phyloP scores from a whole-genome alignment of 2,329 filamentous ascomycete genomes.

The Saccharata proteae region DNA sequence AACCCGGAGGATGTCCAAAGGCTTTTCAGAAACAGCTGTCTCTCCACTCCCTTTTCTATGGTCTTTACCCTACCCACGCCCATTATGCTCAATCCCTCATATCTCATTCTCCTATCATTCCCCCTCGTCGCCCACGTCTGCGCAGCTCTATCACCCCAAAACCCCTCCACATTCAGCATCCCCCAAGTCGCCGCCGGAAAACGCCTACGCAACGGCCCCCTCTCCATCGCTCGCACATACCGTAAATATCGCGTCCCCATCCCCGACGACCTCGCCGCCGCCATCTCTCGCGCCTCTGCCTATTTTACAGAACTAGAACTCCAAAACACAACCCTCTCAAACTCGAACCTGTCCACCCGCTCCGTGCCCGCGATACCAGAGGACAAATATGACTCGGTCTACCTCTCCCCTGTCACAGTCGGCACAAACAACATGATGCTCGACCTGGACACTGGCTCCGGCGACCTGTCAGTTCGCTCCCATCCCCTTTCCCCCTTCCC shows the following conservation, averaged over 20 bases:
- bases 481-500: slow-evolving; percentile 38
- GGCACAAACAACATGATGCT: slow-evolving; percentile 52
- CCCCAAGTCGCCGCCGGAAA: slow-evolving; percentile 18
- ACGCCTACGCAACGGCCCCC: slow-evolving; percentile 25
- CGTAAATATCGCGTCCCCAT: slow-evolving; percentile 24
- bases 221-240: slow-evolving; percentile 26
- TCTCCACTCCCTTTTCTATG: too few relatives aligned
- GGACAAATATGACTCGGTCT: slow-evolving; percentile 19
- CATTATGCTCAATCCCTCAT: too few relatives aligned
- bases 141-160: too few relatives aligned
- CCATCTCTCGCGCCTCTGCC: too few relatives aligned
- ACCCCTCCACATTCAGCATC: slow-evolving; percentile 10
- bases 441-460: slow-evolving; percentile 59
- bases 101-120: too few relatives aligned
- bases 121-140: too few relatives aligned
- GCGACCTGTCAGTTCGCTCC: slow-evolving; percentile 56
- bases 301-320: slow-evolving; percentile 14
- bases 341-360: too few relatives aligned
- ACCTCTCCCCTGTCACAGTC: slow-evolving; percentile 45
- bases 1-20: too few relatives aligned
- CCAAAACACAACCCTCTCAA: slow-evolving; percentile 14
- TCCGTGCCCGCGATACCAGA: slow-evolving; percentile 11
- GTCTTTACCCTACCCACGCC: too few relatives aligned
- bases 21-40: too few relatives aligned
- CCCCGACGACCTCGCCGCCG: slow-evolving; percentile 16